phyloP scores from a whole-genome alignment of 805 yeast genomes.

The Teunomyces lycoperdinae region DNA sequence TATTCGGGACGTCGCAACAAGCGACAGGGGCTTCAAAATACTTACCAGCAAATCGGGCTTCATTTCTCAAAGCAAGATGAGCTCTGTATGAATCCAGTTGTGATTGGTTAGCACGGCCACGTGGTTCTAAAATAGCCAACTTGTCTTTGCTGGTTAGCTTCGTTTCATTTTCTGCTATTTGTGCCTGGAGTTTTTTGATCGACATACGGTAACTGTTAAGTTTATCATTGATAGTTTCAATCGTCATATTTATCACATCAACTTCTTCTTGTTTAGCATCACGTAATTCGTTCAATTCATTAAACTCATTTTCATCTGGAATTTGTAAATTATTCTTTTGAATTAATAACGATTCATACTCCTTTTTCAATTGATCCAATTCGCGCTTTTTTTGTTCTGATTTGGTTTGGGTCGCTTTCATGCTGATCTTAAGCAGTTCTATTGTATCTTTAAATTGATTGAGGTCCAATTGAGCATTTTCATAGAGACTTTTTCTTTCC shows the following conservation, averaged over 20 bases:
- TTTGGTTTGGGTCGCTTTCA: conserved; percentile 6
- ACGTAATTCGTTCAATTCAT: conserved; percentile 18
- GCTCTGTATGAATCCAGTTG: conserved; percentile 39
- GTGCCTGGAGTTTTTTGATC: background rate
- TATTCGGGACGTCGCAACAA: conserved; percentile 53
- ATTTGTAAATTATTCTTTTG: conserved; percentile 24
- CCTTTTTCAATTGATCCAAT: conserved; percentile 8
- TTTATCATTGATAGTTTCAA: conserved; percentile 10
- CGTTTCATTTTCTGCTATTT: conserved; percentile 10
- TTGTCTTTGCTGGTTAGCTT: conserved; percentile 48
- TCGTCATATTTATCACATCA: conserved; percentile 6
- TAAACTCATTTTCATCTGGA: conserved; percentile 27
- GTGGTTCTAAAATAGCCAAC: conserved; percentile 42
- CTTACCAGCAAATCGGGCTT: conserved; percentile 33
- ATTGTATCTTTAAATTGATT: conserved; percentile 13
- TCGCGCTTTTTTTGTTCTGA: conserved; percentile 12
- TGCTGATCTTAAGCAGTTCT: conserved; percentile 16
- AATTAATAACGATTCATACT: conserved; percentile 9
- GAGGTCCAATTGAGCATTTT: conserved; percentile 4
- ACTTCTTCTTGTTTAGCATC: conserved; percentile 18
- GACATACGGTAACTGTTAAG: conserved; percentile 7
- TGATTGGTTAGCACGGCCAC: conserved; percentile 29
- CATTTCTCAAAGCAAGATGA: conserved; percentile 39
- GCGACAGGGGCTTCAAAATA: conserved; percentile 77
- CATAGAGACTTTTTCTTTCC: conserved; percentile 6